Conservation (phyloP, 176 grass and related monocot species). For the Carex pumila region DNA sequence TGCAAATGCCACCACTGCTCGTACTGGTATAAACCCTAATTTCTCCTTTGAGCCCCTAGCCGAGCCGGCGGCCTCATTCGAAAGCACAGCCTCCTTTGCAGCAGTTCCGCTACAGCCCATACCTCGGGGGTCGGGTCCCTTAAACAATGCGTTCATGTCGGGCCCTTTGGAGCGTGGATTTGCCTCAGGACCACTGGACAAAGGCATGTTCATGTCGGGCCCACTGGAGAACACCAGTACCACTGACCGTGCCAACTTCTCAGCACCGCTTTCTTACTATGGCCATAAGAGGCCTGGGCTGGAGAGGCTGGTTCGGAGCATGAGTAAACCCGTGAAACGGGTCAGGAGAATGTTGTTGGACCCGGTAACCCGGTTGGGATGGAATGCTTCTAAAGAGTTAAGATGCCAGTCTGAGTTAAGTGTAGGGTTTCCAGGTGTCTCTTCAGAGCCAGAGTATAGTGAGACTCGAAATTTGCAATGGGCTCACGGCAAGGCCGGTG, state of each 20-base stretch:
- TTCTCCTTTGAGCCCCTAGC: constrained; percentile 41
- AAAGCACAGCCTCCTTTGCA: constrained; percentile 73
- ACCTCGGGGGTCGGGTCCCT: constrained; percentile 56
- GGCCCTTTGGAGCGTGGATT: constrained; percentile 79
- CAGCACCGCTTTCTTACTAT: constrained; percentile 59
- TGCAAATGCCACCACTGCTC: constrained; percentile 62
- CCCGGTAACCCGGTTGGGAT: constrained; percentile 52
- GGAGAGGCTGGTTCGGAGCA: constrained; percentile 59
- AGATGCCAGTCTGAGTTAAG: constrained; percentile 42
- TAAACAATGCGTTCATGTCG: constrained; percentile 67
- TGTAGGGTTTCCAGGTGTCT: constrained; percentile 36
- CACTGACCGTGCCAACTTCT: constrained; percentile 52
- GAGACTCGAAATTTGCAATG: constrained; percentile 79
- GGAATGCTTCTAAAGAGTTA: constrained; percentile 48
- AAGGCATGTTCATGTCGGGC: constrained; percentile 78
- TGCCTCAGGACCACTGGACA: constrained; percentile 74
- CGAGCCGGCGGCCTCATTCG: constrained; percentile 69
- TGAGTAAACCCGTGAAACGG: constrained; percentile 77
- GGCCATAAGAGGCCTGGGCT: constrained; percentile 45
- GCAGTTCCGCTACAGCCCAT: constrained; percentile 70
- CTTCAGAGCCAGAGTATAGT: constrained; percentile 65
- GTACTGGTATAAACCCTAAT: constrained; percentile 51
- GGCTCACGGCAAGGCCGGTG: constrained; percentile 92
- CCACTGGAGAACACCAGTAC: constrained; percentile 41
- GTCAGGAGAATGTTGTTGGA: constrained; percentile 54